Base-by-base conservation (phyloP, 208 protist genomes). In the Trypanosomatidae sp. region DNA sequence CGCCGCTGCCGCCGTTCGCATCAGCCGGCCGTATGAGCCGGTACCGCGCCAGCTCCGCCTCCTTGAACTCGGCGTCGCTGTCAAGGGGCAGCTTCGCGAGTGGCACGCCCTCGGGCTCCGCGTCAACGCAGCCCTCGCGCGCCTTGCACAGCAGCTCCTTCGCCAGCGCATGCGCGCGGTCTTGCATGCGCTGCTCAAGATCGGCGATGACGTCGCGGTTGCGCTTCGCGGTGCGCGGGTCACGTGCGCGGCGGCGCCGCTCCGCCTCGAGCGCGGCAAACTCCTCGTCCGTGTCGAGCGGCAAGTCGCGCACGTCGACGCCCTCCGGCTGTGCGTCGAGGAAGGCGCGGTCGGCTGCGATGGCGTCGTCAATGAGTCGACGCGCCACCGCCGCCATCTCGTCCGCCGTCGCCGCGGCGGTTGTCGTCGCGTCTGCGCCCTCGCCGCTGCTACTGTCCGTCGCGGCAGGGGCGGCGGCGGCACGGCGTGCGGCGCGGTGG, bases 261-360 rank as follows among this genome's bases (percentile, higher is more conserved):
- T 92, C 78, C 8, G 56, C 64, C 58, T 92, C 79, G n/a, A 92
- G 54, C 4, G 74, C 69, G 20, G 38, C 24, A 50, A 88, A 92
- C 47, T 74, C 65, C 35, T 67, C 64, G 65, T 92, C 78, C 11
- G 42, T 41, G 57, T 92, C 83, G 18, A 92, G 71, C 8, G 68
- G 76, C 10, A 92, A 10, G 40, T 92, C 78, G 10, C 54, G 32
- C 20, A 88, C 5, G 13, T 52, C 42, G 71, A 92, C 76, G 26
- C 83, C 83, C 52, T 85, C 78, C 19, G 76, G 71, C 57, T 85
- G 61, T 32, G 28, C 47, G 35, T 86, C 65, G n/a, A 92, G 71
- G 51, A 92, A 86, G 32, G 78, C 71, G 16, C 75, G 74, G 51
- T 80, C 68, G 40, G 49, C 55, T 10, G 48, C 41, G 41, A 92